phyloP scores from a whole-genome alignment of 345 rosid species.

The Salix arbutifolia region DNA sequence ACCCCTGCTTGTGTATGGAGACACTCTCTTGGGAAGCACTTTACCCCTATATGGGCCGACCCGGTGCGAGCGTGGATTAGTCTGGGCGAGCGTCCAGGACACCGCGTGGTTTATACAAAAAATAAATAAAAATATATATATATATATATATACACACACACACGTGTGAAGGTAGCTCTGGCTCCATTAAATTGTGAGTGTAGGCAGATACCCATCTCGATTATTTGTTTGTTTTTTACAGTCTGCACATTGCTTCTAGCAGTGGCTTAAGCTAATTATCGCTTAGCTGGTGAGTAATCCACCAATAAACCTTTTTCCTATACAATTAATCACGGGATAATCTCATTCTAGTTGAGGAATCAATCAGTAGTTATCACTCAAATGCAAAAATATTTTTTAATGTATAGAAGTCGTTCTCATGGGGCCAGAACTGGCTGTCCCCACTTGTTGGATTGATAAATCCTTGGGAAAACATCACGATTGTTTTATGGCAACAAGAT shows the following conservation, averaged over 20 bases:
- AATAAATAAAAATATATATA: too few species aligned
- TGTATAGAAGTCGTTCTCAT: not conserved
- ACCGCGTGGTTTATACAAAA: too few species aligned
- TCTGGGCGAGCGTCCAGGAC: too few species aligned
- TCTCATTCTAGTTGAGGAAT: too few species aligned
- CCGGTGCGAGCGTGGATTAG: too few species aligned
- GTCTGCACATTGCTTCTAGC: not conserved
- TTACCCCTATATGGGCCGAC: too few species aligned
- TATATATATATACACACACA: constrained; percentile 13
- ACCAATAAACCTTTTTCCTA: not conserved
- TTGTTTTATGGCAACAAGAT: not conserved
- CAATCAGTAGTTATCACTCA: not conserved
- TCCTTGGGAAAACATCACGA: not conserved
- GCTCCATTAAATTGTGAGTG: constrained; percentile 5
- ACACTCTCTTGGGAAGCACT: too few species aligned
- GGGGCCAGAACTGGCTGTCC: not conserved
- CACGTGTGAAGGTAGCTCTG: not conserved
- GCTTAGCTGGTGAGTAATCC: not conserved
- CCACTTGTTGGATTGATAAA: not conserved
- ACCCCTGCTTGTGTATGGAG: too few species aligned
- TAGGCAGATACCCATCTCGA: constrained; percentile 11
- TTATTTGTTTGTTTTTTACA: constrained; percentile 18
- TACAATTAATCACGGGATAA: not conserved
- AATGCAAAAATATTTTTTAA: too few species aligned
- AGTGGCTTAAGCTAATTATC: not conserved